Percentiles rank a stretch among this genome's conserved stretches.
phyloP scores from a whole-genome alignment of 2,329 filamentous ascomycete species.

The Shiraia sp. region DNA sequence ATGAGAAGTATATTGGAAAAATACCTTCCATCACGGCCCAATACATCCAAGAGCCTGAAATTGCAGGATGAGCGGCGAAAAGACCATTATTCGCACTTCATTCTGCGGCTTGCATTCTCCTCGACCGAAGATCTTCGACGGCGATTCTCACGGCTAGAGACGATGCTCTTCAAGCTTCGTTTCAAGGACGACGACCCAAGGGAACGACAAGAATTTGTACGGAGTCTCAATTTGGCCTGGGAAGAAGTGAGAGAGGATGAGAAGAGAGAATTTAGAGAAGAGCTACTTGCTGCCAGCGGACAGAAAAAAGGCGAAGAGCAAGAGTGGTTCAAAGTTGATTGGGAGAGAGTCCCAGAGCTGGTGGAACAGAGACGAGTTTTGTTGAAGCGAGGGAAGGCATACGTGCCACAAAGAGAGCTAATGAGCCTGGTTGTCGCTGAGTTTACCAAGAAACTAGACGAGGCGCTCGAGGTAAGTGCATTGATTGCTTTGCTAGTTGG shows the following conservation, averaged over 20 bases:
- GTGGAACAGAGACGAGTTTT: slow-evolving; percentile 76
- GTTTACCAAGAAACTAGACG: slow-evolving; percentile 78
- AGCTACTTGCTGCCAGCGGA: slow-evolving; percentile 60
- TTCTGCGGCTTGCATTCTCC: slow-evolving; percentile 88
- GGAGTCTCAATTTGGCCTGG: slow-evolving; percentile 79
- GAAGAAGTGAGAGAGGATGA: slow-evolving; percentile 81
- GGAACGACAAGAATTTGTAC: slow-evolving; percentile 77
- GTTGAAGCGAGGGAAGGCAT: slow-evolving; percentile 80
- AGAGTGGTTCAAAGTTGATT: slow-evolving; percentile 94
- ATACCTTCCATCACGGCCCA: slow-evolving; percentile 78
- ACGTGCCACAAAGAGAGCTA: slow-evolving; percentile 85
- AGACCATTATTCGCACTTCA: slow-evolving; percentile 98
- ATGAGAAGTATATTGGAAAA: slow-evolving; percentile 88
- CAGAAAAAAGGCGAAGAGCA: slow-evolving; percentile 70
- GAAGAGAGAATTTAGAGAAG: slow-evolving; percentile 66
- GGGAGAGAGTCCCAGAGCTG: slow-evolving; percentile 88
- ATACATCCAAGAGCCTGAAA: slow-evolving; percentile 63
- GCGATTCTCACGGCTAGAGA: slow-evolving; percentile 84
- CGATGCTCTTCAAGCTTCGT: slow-evolving; percentile 82
- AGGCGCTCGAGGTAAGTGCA: slow-evolving; percentile 72
- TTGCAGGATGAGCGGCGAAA: slow-evolving; percentile 79
- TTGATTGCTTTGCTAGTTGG: no score
- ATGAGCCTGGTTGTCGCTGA: slow-evolving; percentile 86
- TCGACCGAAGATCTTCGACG: slow-evolving; percentile 87
- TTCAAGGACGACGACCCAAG: slow-evolving; percentile 74